Conservation (phyloP, 1,284 basidiomycete genomes). For the Microbotryomycetes sp. region DNA sequence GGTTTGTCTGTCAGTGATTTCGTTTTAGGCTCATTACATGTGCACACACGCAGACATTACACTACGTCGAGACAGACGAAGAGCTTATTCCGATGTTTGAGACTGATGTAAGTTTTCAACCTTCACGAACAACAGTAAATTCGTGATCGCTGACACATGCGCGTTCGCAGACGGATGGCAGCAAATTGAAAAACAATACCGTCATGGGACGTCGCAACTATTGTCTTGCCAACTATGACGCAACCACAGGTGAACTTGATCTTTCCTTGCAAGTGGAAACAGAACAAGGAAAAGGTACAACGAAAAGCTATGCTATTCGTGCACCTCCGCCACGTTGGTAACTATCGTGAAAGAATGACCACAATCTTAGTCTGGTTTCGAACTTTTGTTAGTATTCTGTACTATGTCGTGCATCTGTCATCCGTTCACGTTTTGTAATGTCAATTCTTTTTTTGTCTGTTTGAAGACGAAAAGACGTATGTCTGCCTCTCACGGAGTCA, state of each 20-base stretch:
- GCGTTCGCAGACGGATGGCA: constrained; percentile 58
- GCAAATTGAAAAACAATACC: constrained; percentile 53
- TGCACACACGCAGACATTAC: constrained; percentile 40
- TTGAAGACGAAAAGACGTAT: no score
- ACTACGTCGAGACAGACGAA: constrained; percentile 59
- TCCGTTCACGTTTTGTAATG: no score
- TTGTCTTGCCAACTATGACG: constrained; percentile 65
- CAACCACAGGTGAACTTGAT: constrained; percentile 58
- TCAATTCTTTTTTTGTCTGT: no score
- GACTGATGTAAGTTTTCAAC: constrained; percentile 13
- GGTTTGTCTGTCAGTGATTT: background rate
- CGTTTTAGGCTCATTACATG: background rate
- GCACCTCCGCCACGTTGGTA: constrained; percentile 22
- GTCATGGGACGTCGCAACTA: constrained; percentile 64
- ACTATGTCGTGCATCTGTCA: no score
- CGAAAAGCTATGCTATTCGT: constrained; percentile 53
- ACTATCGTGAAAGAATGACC: no score
- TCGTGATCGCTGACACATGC: constrained; percentile 49
- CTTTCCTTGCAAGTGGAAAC: constrained; percentile 86
- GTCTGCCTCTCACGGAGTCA: no score
- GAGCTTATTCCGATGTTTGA: constrained; percentile 37
- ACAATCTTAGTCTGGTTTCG: no score
- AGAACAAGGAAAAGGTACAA: constrained; percentile 64
- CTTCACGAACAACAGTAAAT: constrained; percentile 51
- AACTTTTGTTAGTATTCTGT: no score